Conservation (phyloP, 768 basidiomycete species). For the Lepiota subincarnata region DNA sequence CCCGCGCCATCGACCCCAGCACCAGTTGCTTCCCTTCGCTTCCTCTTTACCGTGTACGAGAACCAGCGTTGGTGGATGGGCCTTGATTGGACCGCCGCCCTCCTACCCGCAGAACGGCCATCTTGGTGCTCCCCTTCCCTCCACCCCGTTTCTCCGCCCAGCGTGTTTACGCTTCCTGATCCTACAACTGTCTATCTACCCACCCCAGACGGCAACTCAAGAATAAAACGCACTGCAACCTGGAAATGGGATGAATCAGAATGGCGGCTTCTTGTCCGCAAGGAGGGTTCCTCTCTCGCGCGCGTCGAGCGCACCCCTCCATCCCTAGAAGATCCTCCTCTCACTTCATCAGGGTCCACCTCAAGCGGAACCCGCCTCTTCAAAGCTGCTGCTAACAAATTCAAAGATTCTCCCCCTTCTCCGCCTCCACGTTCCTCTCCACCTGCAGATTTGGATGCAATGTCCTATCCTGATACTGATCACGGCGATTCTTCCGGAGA, state of each 20-base stretch:
- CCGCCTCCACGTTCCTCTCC: background rate
- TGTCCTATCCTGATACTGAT: constrained; percentile 25
- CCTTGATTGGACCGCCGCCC: constrained; percentile 91
- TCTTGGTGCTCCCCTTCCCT: constrained; percentile 71
- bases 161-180: constrained; percentile 63
- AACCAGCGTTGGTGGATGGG: constrained; percentile 99
- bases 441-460: constrained; percentile 18
- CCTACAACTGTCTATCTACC: constrained; percentile 55
- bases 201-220: constrained; percentile 42
- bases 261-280: constrained; percentile 74
- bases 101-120: constrained; percentile 85
- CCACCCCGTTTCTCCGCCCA: constrained; percentile 64
- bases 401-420: constrained; percentile 1
- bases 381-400: constrained; percentile 43
- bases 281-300: constrained; percentile 45
- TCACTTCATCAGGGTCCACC: constrained; percentile 25
- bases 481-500: constrained; percentile 42
- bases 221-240: constrained; percentile 66
- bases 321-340: constrained; percentile 30
- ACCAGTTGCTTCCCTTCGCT: constrained; percentile 52
- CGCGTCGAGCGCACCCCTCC: constrained; percentile 65
- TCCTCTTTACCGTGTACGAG: constrained; percentile 88
- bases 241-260: constrained; percentile 94
- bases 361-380: constrained; percentile 39
- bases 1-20: constrained; percentile 24